Base-by-base conservation (phyloP, 2,329 filamentous ascomycete genomes). In the Colletotrichum orchidophilum region DNA sequence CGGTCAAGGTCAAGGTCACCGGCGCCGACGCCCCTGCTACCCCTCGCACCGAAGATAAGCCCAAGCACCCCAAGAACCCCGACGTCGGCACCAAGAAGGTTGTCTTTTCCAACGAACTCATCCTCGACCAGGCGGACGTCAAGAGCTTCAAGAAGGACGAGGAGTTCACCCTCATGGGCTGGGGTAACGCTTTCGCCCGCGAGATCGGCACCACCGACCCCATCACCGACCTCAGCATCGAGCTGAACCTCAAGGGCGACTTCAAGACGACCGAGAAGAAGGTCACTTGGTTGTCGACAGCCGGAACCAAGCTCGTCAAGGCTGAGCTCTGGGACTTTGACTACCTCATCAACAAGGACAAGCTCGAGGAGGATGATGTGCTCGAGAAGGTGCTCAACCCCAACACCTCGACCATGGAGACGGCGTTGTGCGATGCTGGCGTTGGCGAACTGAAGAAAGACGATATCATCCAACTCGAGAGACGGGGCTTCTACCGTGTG, bases 211-310 rank as follows among this genome's bases (percentile, higher is more conserved):
- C 84, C 33, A 81, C 82, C 21, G 86, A 86, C 63, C 85, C 89
- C 58, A 91, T 97, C 76, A 92, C 91, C 13, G 85, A 84, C 42
- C 87, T 97, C 49, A 92, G 93, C 69, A 86, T 96, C 64, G 94
- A 97, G 83, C 90, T 98, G n/a, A 93, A 98, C 82, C 89, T 98
- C 60, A 90, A 93, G 77, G 95, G 96, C 66, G 96, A 98, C 80
- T 94, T 98, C 81, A 97, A 97, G 87, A 92, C 94, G 79, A 98
- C 96, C 0, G 91, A 94, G 78, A 98, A 98, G 90, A 98, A 98
- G 87, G 90, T 98, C 46, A 98, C 95, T 1, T 98, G 96, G 96
- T 85, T 98, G 58, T 92, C 94, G 1, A 89, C 88, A 0, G 90
- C 94, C 75, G 89, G 89, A 54, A 93, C 96, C 83, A 89, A 93